These are phyloP conservation scores for Xylaria hypoxylon DNA, from an alignment of 2,329 filamentous ascomycete species.

Conservation along the genomic window DNA sequence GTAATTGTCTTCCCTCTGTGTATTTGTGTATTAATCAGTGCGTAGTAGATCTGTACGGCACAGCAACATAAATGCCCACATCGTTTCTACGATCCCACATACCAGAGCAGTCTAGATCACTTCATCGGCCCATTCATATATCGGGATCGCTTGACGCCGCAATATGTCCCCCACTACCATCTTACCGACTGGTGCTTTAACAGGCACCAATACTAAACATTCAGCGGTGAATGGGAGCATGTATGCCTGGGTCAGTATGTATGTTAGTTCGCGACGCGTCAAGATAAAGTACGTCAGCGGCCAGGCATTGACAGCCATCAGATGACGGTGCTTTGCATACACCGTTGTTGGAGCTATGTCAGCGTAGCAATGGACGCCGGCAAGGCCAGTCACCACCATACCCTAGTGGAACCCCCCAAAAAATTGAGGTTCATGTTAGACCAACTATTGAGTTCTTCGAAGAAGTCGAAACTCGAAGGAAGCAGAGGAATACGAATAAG, in stretches of 20 bases:
- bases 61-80: slow-evolving; percentile 4
- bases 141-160: slow-evolving; percentile 16
- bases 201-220: neutral
- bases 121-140: neutral
- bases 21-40: slow-evolving; percentile 4
- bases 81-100: slow-evolving; percentile 12
- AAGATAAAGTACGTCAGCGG: slow-evolving; percentile 1
- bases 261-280: neutral
- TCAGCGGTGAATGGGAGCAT: slow-evolving; percentile 20
- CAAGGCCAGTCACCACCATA: neutral
- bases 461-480: slow-evolving; percentile 25
- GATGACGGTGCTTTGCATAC: neutral
- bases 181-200: slow-evolving; percentile 11
- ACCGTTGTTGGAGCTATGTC: slow-evolving; percentile 8
- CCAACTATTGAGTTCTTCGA: neutral
- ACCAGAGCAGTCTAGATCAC: neutral
- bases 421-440: neutral
- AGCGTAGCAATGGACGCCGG: slow-evolving; percentile 16
- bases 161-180: slow-evolving; percentile 15
- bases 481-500: slow-evolving; percentile 20
- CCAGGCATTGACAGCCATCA: neutral
- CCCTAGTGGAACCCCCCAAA: neutral
- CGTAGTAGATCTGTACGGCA: slow-evolving; percentile 15
- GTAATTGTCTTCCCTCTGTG: neutral
- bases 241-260: neutral